Base-by-base conservation (phyloP, 257 asterid species). In the Nicotiana paniculata region DNA sequence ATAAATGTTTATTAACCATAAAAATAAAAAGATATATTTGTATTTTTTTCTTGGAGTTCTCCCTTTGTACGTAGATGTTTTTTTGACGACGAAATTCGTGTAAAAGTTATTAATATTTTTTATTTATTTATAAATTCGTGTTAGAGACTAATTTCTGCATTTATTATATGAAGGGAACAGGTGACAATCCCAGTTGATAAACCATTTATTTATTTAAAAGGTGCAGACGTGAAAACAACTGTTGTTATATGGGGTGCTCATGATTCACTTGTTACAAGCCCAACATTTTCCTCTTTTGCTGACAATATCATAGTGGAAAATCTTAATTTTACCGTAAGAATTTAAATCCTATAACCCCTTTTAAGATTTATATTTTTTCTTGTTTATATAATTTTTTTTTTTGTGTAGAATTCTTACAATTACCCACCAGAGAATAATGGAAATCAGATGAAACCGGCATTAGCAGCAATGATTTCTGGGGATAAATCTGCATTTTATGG, bases 131-230 rank as follows among this genome's bases (percentile, higher is more conserved):
- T 55, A 17, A 58, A n/a, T 9, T 21, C 18, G 4, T 5, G 28
- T 16, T 28, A 28, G 11, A 55, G 53, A 54, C 59, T 24, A 33
- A 24, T 74, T 2, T 76, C 9, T 33, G 48, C 57, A 11, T 33
- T 32, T 59, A 8, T 17, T 59, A 1, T 3, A 77, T 85, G 86
- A 57, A 89, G 91, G 51, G 91, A 91, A 76, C 84, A 82, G 54
- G 91, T 89, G 43, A 61, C 35, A 54, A 88, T 91, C 15, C 90
- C 89, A 33, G 4, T 3, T 0, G 87, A 88, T 72, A 91, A 87
- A 85, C 89, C 88, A 80, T 91, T 82, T 63, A 87, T 91, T 53
- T 69, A 81, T 81, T 89, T 90, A n/a, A 86, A 84, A 80, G 95
- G 92, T 81, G 87, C 77, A 80, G 90, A 89, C 16, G 84, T 53